These are phyloP conservation scores for Cystobasidium pallidum DNA, from an alignment of 1,284 basidiomycete genomes.

Conservation along the genomic window DNA sequence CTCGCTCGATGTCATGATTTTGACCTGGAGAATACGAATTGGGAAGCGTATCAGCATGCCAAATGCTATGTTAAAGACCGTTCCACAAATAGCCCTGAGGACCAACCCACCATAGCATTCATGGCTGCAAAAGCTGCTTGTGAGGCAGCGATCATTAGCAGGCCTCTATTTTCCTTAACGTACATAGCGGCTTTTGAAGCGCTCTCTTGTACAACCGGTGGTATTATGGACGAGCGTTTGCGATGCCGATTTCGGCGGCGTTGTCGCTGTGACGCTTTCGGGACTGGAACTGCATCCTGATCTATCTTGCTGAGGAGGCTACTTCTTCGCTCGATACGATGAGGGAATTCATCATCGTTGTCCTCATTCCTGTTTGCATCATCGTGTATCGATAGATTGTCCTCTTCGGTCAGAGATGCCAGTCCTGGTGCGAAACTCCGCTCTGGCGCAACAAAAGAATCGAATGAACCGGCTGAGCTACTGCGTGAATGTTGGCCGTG, in stretches of 20 bases:
- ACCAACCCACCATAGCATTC: conserved; percentile 34
- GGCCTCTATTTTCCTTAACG: conserved; percentile 30
- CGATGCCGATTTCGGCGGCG: conserved; percentile 2
- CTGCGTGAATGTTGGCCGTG: conserved; percentile 18
- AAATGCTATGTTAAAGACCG: not conserved
- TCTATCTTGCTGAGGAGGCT: conserved; percentile 26
- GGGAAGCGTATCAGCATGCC: not conserved
- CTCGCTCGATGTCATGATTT: conserved; percentile 42
- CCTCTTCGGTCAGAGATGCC: conserved; percentile 12
- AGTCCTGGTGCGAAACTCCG: conserved; percentile 27
- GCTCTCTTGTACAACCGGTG: conserved; percentile 16
- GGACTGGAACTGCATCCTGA: not conserved
- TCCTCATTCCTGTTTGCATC: not conserved
- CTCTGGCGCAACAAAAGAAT: conserved; percentile 17
- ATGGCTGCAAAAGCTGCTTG: conserved; percentile 40
- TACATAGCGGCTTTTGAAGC: conserved; percentile 13
- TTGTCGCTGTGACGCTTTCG: not conserved
- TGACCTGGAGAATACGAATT: conserved; percentile 14
- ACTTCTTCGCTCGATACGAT: conserved; percentile 16
- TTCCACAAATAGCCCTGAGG: not conserved
- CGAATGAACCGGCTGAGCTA: not conserved
- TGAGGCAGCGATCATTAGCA: conserved; percentile 39
- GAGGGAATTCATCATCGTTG: conserved; percentile 28
- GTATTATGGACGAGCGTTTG: conserved; percentile 1
- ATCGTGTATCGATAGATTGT: conserved; percentile 20